These are phyloP conservation scores for Dactylella cylindrospora DNA, from an alignment of 2,329 filamentous ascomycete genomes.

Conservation along the genomic window DNA sequence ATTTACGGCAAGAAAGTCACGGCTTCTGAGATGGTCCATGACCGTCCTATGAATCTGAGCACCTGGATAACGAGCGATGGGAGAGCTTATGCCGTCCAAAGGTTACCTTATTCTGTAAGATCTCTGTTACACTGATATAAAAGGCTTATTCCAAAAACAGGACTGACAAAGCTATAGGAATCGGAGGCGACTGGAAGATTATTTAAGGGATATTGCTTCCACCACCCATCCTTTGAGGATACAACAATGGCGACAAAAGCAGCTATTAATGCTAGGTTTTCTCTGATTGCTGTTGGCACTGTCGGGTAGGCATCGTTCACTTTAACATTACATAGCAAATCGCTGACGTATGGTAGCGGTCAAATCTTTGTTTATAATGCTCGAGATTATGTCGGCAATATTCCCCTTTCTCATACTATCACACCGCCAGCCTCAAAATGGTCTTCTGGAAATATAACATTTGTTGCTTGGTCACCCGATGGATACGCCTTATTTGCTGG, in stretches of 20 bases:
- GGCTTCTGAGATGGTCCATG: slow-evolving; percentile 83
- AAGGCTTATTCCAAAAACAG: background rate
- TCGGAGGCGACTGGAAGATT: slow-evolving; percentile 58
- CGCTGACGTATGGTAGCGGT: slow-evolving; percentile 55
- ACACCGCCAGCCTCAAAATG: slow-evolving; percentile 66
- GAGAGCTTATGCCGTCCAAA: slow-evolving; percentile 85
- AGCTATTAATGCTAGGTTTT: slow-evolving; percentile 92
- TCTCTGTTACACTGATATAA: background rate
- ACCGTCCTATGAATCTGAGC: slow-evolving; percentile 92
- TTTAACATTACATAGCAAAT: background rate
- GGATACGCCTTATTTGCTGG: slow-evolving; percentile 95
- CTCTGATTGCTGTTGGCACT: slow-evolving; percentile 84
- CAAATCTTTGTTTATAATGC: slow-evolving; percentile 86
- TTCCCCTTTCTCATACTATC: slow-evolving; percentile 80
- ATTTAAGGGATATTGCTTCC: slow-evolving; percentile 90
- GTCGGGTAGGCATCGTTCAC: slow-evolving; percentile 54
- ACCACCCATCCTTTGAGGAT: slow-evolving; percentile 66
- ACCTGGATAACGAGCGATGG: slow-evolving; percentile 91
- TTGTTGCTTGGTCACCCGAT: slow-evolving; percentile 84
- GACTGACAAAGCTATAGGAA: slow-evolving; percentile 35
- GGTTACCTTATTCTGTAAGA: slow-evolving; percentile 52
- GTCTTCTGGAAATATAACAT: slow-evolving; percentile 70
- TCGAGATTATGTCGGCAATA: slow-evolving; percentile 88
- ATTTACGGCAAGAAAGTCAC: slow-evolving; percentile 69
- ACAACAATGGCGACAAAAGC: slow-evolving; percentile 63